Base-by-base conservation (phyloP, 768 basidiomycete species). In the Heimioporus sp. region DNA sequence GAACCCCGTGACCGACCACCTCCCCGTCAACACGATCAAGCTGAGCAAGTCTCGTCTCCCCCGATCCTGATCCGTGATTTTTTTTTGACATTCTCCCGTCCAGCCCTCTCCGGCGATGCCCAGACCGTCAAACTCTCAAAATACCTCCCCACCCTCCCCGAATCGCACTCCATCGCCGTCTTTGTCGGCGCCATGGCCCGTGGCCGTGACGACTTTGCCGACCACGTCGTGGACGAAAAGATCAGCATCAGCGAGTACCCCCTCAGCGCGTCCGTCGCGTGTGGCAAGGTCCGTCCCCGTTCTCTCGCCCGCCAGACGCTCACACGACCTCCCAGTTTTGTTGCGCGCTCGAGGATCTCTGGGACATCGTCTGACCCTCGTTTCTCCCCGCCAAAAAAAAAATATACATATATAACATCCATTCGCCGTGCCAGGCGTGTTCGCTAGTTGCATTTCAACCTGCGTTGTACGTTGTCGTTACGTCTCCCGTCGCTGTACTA, bases 141-240 rank as follows among this genome's bases (percentile, higher is more conserved):
- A 51, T 98, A 92, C 74, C 75, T 99, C 41, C 86, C 86, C 0
- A 90, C 86, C 0, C 72, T 98, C 7, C 94, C 95, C 0, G 79
- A 86, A 49, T 90, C 91, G 5, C 92, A 98, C 62, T 87, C 87
- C 35, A 74, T 99, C 48, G 94, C 92, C 16, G 90, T 99, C 49
- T 97, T 98, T 61, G 94, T 99, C 50, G 96, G 96, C 44, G 97
- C 96, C 19, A 99, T 99, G 96, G 96, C 96, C 7, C 79, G 96
- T 52, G 96, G 96, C 11, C 85, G 81, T 46, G 97, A 99, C 60
- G 92, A 96, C 73, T 99, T 99, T 74, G 97, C 97, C 13, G 97
- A 99, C 71, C 87, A 82, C 20, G 76, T 90, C 59, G 90, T 98
- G 0, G 97, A 99, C 65, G 86, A 96, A 72, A 99, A 99, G 75